A percentile compares a stretch with the other conserved stretches of the same genome.
These are phyloP conservation scores for Geotrichum australiense DNA, from an alignment of 1,139 yeast genomes.

Conservation along the genomic window DNA sequence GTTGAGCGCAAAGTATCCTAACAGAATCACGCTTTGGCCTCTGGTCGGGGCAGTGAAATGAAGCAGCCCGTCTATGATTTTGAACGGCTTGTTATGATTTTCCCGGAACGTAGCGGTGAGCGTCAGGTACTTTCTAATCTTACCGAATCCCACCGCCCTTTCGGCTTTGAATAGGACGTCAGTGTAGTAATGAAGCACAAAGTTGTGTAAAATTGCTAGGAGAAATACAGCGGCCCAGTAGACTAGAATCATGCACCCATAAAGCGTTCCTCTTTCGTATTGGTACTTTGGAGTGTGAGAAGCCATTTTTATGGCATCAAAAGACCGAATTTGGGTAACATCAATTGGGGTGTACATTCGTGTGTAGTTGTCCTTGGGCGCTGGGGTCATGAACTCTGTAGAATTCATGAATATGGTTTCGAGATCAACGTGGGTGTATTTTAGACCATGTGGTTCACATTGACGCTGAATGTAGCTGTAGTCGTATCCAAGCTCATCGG, in stretches of 20 bases:
- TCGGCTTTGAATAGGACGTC: slow-evolving; percentile 17
- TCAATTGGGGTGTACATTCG: neutral
- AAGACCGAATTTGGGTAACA: neutral
- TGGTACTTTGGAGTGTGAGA: slow-evolving; percentile 14
- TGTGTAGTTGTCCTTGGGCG: neutral
- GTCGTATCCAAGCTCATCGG: slow-evolving; percentile 6
- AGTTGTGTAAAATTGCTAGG: slow-evolving; percentile 20
- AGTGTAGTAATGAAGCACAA: slow-evolving; percentile 20
- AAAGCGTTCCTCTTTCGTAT: slow-evolving; percentile 31
- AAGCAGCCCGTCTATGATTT: neutral
- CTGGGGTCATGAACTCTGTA: neutral
- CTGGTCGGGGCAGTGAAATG: slow-evolving; percentile 26
- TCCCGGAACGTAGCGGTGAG: slow-evolving; percentile 31
- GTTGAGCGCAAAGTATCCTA: slow-evolving; percentile 27
- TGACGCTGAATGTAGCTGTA: slow-evolving; percentile 14
- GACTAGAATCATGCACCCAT: slow-evolving; percentile 24
- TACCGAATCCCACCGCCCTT: slow-evolving; percentile 16
- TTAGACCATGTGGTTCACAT: slow-evolving; percentile 11
- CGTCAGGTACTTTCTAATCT: slow-evolving; percentile 27
- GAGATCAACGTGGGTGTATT: slow-evolving; percentile 11
- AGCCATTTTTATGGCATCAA: slow-evolving; percentile 1
- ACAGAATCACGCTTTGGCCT: slow-evolving; percentile 29
- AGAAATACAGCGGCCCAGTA: slow-evolving; percentile 25
- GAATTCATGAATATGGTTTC: slow-evolving; percentile 15
- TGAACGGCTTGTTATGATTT: slow-evolving; percentile 29